These are phyloP conservation scores for Porcisia hertigi DNA, from an alignment of 208 protist species.

Conservation along the genomic window DNA sequence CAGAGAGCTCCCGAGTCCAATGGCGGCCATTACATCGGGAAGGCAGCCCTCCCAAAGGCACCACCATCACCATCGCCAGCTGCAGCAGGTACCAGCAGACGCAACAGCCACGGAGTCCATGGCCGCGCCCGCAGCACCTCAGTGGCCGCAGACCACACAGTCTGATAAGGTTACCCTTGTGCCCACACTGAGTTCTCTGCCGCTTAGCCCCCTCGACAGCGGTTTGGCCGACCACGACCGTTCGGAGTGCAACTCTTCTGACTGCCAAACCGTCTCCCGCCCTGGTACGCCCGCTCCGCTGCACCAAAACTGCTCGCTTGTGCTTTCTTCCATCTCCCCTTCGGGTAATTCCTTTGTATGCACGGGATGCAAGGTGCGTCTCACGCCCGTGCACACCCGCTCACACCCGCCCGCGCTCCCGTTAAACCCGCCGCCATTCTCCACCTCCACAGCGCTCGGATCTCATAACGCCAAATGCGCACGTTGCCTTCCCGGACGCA, in stretches of 20 bases:
- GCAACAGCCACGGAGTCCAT: neutral
- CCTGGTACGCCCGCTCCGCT: neutral
- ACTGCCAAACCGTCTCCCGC: neutral
- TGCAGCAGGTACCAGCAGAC: neutral
- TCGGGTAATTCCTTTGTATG: conserved; percentile 36
- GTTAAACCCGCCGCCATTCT: neutral
- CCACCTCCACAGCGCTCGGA: neutral
- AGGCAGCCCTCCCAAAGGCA: neutral
- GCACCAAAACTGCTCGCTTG: conserved; percentile 27
- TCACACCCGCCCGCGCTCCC: conserved; percentile 1
- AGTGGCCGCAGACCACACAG: neutral
- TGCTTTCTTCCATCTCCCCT: conserved; percentile 49
- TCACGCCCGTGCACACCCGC: conserved; percentile 32
- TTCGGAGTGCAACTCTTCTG: neutral
- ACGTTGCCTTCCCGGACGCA: conserved; percentile 20
- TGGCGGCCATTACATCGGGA: neutral
- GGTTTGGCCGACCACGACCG: neutral
- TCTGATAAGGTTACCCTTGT: neutral
- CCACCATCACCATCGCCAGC: neutral
- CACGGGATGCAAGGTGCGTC: conserved; percentile 39
- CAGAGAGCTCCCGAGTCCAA: neutral
- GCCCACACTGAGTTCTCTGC: neutral
- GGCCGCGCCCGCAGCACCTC: neutral
- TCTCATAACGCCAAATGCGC: neutral
- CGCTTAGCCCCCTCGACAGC: neutral